These are phyloP conservation scores for Mallotus japonicus DNA, from an alignment of 441 rosid genomes.

Conservation along the genomic window DNA sequence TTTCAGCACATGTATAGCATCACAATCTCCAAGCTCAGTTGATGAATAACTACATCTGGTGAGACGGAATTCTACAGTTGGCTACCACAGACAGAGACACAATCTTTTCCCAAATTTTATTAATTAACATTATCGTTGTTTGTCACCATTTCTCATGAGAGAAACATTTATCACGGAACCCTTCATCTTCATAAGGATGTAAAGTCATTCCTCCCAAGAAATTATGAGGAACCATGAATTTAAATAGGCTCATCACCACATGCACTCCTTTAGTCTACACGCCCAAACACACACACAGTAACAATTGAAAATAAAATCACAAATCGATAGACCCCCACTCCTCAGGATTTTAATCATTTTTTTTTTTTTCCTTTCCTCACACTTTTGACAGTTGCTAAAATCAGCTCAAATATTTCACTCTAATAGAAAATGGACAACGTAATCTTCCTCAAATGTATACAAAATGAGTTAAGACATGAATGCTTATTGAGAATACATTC, in stretches of 20 bases:
- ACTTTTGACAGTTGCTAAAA: not conserved
- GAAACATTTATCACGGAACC: not conserved
- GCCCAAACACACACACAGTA: not conserved
- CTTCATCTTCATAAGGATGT: not conserved
- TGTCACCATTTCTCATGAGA: not conserved
- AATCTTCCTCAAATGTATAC: not conserved
- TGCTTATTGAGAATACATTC: not conserved
- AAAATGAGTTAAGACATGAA: not conserved
- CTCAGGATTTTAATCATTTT: not conserved
- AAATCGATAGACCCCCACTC: not conserved
- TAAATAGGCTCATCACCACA: not conserved
- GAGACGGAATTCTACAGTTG: not conserved
- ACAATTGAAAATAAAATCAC: not conserved
- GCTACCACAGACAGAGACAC: not conserved
- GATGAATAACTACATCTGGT: not conserved
- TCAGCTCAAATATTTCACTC: not conserved
- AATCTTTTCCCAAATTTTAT: not conserved
- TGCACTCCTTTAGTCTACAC: not conserved
- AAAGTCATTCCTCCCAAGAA: not conserved
- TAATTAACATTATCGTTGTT: not conserved
- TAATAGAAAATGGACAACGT: not conserved
- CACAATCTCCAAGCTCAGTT: not conserved
- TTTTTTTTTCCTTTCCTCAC: not conserved
- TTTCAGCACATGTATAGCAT: constrained; percentile 17
- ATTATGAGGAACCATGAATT: not conserved